Percentiles rank a stretch among this genome's conserved stretches.
Conservation (phyloP, 2,329 filamentous ascomycete species). For the Ophiostoma fasciatum region DNA sequence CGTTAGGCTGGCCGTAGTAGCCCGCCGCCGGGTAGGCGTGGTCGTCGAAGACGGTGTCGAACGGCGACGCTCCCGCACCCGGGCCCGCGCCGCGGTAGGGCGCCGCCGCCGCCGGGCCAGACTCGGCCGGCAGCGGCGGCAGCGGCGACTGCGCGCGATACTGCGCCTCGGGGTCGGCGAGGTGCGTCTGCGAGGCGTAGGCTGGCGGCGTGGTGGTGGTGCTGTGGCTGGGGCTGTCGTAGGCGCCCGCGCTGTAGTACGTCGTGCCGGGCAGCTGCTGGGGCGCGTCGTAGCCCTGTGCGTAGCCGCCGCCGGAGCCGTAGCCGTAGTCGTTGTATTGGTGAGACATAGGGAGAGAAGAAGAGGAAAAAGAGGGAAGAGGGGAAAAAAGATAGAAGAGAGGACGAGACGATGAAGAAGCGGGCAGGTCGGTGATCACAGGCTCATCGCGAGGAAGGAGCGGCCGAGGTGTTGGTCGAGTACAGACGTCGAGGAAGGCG, state of each 20-base stretch:
- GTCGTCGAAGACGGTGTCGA: conserved; percentile 54
- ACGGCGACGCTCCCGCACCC: too few species aligned
- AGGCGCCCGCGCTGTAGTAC: conserved; percentile 1
- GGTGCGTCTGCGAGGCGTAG: conserved; percentile 10
- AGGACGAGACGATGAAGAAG: not conserved
- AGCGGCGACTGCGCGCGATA: conserved; percentile 16
- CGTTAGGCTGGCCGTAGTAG: not conserved
- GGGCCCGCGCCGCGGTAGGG: too few species aligned
- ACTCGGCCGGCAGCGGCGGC: conserved; percentile 8
- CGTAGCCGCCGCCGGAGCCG: conserved; percentile 14
- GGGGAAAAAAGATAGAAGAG: not conserved
- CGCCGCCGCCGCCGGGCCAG: conserved; percentile 10
- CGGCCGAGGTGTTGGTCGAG: too few species aligned
- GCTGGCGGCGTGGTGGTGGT: not conserved
- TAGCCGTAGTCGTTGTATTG: conserved; percentile 21
- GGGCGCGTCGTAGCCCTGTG: conserved; percentile 3
- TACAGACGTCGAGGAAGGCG: too few species aligned
- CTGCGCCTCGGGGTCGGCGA: conserved; percentile 18
- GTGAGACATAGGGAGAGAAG: conserved; percentile 14
- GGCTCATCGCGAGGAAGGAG: too few species aligned
- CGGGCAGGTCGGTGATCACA: too few species aligned
- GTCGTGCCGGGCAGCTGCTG: conserved; percentile 1
- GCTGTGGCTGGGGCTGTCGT: too few species aligned
- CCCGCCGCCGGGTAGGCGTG: conserved; percentile 49
- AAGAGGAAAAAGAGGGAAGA: not conserved